These are phyloP conservation scores for Aspergillus carlsbadensis DNA, from an alignment of 495 filamentous ascomycete species.

Conservation along the genomic window DNA sequence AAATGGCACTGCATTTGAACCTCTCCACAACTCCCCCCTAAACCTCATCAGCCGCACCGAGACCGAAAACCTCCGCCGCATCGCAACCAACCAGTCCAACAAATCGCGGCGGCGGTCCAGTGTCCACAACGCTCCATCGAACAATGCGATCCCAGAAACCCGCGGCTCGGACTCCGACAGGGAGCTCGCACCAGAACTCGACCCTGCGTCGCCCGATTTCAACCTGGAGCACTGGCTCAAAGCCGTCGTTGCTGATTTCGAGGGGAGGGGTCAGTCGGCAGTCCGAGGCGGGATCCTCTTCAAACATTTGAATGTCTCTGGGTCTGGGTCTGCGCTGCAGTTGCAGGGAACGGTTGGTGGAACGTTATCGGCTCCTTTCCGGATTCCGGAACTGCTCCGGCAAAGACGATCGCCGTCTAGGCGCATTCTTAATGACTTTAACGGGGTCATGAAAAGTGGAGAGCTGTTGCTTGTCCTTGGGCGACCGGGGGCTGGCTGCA, in stretches of 20 bases:
- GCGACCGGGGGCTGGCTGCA: slow-evolving; percentile 7
- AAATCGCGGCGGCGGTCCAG: no score
- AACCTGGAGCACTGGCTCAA: neutral
- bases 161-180: neutral
- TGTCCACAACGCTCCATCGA: no score
- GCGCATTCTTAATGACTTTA: neutral
- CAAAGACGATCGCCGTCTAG: neutral
- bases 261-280: neutral
- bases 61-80: no score
- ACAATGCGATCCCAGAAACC: neutral
- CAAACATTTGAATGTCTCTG: neutral
- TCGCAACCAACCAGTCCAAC: no score
- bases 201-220: neutral
- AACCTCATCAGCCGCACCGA: no score
- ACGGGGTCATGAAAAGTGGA: neutral
- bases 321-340: slow-evolving; percentile 1
- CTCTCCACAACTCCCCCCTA: no score
- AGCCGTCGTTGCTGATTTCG: neutral
- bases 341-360: neutral
- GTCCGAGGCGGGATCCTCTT: neutral
- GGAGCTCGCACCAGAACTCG: neutral
- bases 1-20: no score
- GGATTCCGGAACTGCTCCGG: neutral
- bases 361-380: neutral
- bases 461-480: slow-evolving; percentile 12